Percentiles rank a stretch among this genome's conserved stretches.
These are phyloP conservation scores for Leptomonas pyrrhocoris DNA, from an alignment of 208 protist genomes.

Conservation along the genomic window DNA sequence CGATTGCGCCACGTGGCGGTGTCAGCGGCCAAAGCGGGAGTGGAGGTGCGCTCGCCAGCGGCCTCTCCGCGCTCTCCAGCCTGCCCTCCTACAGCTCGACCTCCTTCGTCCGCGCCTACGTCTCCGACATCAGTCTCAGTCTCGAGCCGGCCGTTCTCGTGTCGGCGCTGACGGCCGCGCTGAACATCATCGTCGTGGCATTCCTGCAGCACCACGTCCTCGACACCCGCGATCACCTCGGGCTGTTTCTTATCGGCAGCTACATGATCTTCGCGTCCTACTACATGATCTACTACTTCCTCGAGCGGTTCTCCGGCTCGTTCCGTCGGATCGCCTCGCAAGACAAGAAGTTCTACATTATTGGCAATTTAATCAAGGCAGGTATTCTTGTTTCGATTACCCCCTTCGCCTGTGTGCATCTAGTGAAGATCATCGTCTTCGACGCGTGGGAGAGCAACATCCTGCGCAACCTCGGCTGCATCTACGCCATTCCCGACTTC, in stretches of 20 bases:
- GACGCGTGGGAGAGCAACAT: slow-evolving; percentile 87
- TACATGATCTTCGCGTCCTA: slow-evolving; percentile 89
- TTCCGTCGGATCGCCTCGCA: slow-evolving; percentile 82
- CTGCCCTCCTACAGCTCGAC: slow-evolving; percentile 80
- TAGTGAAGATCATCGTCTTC: slow-evolving; percentile 82
- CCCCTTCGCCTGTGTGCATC: slow-evolving; percentile 79
- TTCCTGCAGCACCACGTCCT: slow-evolving; percentile 89
- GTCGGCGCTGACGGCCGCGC: slow-evolving; percentile 53
- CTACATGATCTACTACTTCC: slow-evolving; percentile 91
- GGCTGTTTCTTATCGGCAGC: slow-evolving; percentile 85
- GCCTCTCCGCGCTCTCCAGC: slow-evolving; percentile 32
- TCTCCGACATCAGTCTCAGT: slow-evolving; percentile 74
- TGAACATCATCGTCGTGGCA: slow-evolving; percentile 73
- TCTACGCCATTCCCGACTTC: slow-evolving; percentile 93
- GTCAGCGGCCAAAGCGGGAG: slow-evolving; percentile 3
- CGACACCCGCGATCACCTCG: slow-evolving; percentile 84
- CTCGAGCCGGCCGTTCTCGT: slow-evolving; percentile 75
- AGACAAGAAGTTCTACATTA: slow-evolving; percentile 94
- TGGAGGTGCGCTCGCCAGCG: slow-evolving; percentile 10
- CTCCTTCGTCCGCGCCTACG: slow-evolving; percentile 85
- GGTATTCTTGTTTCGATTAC: slow-evolving; percentile 90
- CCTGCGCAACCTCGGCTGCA: slow-evolving; percentile 91
- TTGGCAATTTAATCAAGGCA: slow-evolving; percentile 91
- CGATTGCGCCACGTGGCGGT: too few species aligned
- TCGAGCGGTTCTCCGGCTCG: slow-evolving; percentile 73